Conservation (phyloP, 495 filamentous ascomycete genomes). For the Neurospora intermedia region DNA sequence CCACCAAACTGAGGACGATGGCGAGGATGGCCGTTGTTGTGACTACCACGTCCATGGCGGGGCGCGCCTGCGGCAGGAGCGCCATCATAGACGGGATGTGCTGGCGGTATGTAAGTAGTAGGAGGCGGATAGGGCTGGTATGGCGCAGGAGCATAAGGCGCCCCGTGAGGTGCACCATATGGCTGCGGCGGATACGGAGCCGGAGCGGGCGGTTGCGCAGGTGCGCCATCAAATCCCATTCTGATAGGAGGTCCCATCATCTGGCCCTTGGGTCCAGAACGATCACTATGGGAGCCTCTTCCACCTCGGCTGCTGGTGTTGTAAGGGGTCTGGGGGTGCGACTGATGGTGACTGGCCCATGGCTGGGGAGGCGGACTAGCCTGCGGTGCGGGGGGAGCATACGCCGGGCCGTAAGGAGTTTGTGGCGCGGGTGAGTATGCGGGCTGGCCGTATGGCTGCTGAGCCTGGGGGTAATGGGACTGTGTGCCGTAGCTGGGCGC, state of each 20-base stretch:
- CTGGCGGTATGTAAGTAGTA: neutral
- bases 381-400: constrained; percentile 21
- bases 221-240: constrained; percentile 43
- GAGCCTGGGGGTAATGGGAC: constrained; percentile 24
- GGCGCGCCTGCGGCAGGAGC: constrained; percentile 21
- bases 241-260: constrained; percentile 49
- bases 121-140: constrained; percentile 9
- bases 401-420: constrained; percentile 24
- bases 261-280: constrained; percentile 34
- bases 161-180: constrained; percentile 14
- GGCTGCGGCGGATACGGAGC: constrained; percentile 20
- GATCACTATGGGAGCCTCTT: constrained; percentile 41
- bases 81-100: constrained; percentile 17
- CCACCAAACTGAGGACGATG: constrained; percentile 24
- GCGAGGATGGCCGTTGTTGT: constrained; percentile 13
- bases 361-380: constrained; percentile 27
- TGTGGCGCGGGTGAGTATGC: constrained; percentile 14
- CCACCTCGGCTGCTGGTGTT: constrained; percentile 43
- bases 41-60: constrained; percentile 26
- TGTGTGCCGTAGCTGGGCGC: constrained; percentile 44
- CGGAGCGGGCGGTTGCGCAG: constrained; percentile 24
- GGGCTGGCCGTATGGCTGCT: constrained; percentile 15
- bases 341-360: constrained; percentile 25
- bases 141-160: constrained; percentile 21
- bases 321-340: constrained; percentile 31